Evolutionary conservation across 2,329 filamentous ascomycete species (phyloP), one percentile per base, ranked within the genome.

Genomic region (Fusarium stilboides): DNA sequence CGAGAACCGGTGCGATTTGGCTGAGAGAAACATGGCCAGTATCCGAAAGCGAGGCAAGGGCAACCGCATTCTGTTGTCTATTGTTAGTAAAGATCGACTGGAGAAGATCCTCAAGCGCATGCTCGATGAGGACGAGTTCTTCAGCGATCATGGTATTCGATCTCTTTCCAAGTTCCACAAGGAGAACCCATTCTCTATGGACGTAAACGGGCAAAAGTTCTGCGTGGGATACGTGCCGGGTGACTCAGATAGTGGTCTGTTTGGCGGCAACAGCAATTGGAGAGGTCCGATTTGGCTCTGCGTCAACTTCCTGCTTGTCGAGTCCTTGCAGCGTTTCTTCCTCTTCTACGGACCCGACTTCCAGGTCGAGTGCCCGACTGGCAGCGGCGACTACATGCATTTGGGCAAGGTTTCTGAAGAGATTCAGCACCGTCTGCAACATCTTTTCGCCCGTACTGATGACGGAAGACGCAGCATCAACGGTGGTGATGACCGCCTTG

Each of bases 231-330:
- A 98, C 76, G 89, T 98, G 19, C 91, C 96, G 2, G 96, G 95
- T n/a, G 95, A 98, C 77, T 98, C 95, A 1, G 94, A 98, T 81
- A 97, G 93, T 75, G 93, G 94, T 5, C 87, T 98, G 7, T 98
- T 98, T 76, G 95, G 95, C 54, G 95, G 95, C 71, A 98, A 98
- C 86, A 97, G 94, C 80, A 98, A 98, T 81, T 98, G 95, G 95
- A 89, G 95, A 82, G 95, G 92, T 1, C 95, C 96, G 0, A 95
- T 97, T 73, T 98, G 95, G 95, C 86, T 98, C 49, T 96, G 94
- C 67, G 94, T 97, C 82, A 98, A 98, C 81, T 98, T 97, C 82
- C 82, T 98, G 54, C 87, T 98, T 15, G 92, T 98, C 40, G 95
- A 98, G 79, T 95, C 94, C 8, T 87, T 98, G n/a, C 92, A 97